These are phyloP conservation scores for Lathyrus aphaca DNA, from an alignment of 306 rosid species.

Conservation along the genomic window DNA sequence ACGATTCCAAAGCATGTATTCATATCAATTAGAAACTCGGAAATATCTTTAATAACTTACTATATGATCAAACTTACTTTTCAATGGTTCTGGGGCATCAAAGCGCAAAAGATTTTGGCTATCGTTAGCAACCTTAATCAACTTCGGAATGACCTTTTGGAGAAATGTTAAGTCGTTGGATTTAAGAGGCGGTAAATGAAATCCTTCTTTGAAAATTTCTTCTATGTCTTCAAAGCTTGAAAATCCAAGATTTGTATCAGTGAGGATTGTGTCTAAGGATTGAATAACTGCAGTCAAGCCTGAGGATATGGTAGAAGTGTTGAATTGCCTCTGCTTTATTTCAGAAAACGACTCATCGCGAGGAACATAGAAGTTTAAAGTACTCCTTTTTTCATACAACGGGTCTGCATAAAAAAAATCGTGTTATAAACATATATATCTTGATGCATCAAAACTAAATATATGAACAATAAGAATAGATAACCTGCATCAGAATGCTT, in stretches of 20 bases:
- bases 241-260: conserved; percentile 48
- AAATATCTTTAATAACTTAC: not conserved
- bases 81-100: conserved; percentile 50
- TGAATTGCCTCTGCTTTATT: conserved; percentile 49
- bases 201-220: conserved; percentile 49
- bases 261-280: conserved; percentile 37
- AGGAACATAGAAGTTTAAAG: conserved; percentile 51
- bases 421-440: not conserved
- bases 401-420: conserved; percentile 43
- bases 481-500: conserved; percentile 49
- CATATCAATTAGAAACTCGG: not conserved
- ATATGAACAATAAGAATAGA: not conserved
- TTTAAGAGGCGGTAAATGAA: conserved; percentile 36
- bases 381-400: conserved; percentile 40
- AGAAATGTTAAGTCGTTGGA: not conserved
- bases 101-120: conserved; percentile 45
- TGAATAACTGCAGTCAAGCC: conserved; percentile 45
- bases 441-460: not conserved
- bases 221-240: conserved; percentile 51
- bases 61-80: conserved; percentile 40
- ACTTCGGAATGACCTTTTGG: conserved; percentile 42
- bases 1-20: conserved; percentile 21
- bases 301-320: conserved; percentile 38
- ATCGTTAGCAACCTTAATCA: conserved; percentile 38
- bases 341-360: conserved; percentile 59